Conservation (phyloP, 2,329 filamentous ascomycete species). For the Exophiala mesophila region DNA sequence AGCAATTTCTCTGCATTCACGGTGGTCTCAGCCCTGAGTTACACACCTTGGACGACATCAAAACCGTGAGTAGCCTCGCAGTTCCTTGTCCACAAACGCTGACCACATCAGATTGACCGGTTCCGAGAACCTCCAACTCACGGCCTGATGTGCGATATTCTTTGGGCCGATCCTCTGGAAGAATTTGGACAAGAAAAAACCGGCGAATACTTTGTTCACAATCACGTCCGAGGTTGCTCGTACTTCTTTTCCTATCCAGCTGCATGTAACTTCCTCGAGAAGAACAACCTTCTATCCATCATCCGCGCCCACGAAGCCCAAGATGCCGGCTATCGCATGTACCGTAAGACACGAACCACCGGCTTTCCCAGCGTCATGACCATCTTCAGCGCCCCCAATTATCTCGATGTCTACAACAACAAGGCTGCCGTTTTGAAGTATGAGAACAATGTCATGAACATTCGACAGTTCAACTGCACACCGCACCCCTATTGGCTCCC, state of each 20-base stretch:
- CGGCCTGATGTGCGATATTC: conserved; percentile 97
- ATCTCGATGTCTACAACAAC: conserved; percentile 99
- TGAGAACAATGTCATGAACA: conserved; percentile 99
- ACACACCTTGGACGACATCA: conserved; percentile 90
- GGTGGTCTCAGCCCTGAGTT: conserved; percentile 93
- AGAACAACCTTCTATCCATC: conserved; percentile 95
- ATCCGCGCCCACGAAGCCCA: conserved; percentile 98
- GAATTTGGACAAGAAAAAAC: conserved; percentile 99
- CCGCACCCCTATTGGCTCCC: conserved; percentile 99
- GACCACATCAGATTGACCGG: conserved; percentile 70
- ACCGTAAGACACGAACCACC: conserved; percentile 94
- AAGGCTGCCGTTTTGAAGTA: conserved; percentile 98
- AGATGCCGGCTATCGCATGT: conserved; percentile 98
- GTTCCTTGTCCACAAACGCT: conserved; percentile 16
- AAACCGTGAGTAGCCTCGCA: conserved; percentile 58
- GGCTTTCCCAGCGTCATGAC: conserved; percentile 99
- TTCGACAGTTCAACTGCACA: conserved; percentile 98
- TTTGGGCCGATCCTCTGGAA: conserved; percentile 96
- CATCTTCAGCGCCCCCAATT: conserved; percentile 98
- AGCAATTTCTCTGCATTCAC: conserved; percentile 98
- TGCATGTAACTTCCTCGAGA: conserved; percentile 94
- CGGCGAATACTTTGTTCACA: conserved; percentile 95
- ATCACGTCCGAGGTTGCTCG: conserved; percentile 95
- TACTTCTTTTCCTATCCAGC: conserved; percentile 99
- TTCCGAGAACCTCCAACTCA: conserved; percentile 97